Conservation (phyloP, 148 eudicot genomes). For the Pharnaceum exiguum region DNA sequence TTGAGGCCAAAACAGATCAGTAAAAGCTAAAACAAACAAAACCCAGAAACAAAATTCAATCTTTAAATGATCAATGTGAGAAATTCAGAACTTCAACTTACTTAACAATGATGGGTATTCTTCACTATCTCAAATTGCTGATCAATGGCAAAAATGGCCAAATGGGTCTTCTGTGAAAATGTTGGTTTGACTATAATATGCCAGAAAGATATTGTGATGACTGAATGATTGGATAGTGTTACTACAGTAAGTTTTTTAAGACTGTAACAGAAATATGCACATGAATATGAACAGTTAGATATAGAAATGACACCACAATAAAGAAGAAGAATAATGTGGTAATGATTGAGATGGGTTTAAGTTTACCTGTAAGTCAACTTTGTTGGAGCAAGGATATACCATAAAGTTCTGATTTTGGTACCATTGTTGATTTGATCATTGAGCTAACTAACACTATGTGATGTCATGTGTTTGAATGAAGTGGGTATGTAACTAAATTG, state of each 20-base stretch:
- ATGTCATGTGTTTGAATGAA: no score
- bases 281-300: no score
- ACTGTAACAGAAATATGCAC: neutral
- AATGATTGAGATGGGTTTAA: neutral
- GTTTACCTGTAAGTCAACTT: neutral
- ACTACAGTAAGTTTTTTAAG: no score
- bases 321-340: neutral
- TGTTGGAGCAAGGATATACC: no score
- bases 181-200: no score
- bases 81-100: neutral
- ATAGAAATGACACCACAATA: no score
- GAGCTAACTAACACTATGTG: no score
- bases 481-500: no score
- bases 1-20: neutral
- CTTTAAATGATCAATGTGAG: neutral
- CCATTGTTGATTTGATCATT: no score
- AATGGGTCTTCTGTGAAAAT: no score
- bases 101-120: neutral
- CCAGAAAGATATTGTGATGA: neutral
- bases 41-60: slow-evolving; percentile 3
- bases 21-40: neutral
- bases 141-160: no score
- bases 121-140: neutral
- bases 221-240: neutral
- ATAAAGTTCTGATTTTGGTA: no score